Evolutionary conservation across 345 rosid genomes (phyloP), one percentile per base, ranked within the genome.

Genomic region (Lepidium aucheri): DNA sequence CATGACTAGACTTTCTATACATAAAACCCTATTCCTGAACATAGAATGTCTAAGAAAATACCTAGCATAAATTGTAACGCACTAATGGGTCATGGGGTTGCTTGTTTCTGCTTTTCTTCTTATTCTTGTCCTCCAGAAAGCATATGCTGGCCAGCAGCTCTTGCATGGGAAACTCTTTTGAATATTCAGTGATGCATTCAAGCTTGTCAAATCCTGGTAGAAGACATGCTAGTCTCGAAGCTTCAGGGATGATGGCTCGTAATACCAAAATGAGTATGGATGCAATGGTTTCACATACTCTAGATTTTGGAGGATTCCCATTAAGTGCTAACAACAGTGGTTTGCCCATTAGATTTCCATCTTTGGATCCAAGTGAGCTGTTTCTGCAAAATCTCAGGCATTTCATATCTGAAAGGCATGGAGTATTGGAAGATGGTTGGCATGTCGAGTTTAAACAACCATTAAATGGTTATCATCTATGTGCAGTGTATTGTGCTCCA

Each of bases 371-470:
- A 42, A 79, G 81, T 33, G 96, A 90, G 83, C 54, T 83, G 28
- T 76, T 79, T 41, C 78, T 92, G 86, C 90, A 85, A 72, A 78
- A 81, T 69, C 96, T 94, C 63, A 86, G 82, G 79, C 85, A 86
- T 24, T 88, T 81, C 61, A 72, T 90, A 70, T 79, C 93, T 63
- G 90, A 85, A 79, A 85, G 86, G 82, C 88, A 84, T 66, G 99
- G 96, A 57, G 78, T 78, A 52, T 78, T 90, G 40, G 97, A 83
- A 59, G 92, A 88, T 67, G 99, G 95, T 45, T 88, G 96, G 97
- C 82, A 40, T 40, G 93, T 88, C 30, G 93, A 94, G 75, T 73
- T 86, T 57, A 85, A 76, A 65, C 87, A 76, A 53, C 81, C 88
- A 28, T 36, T 55, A 20, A 54, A 78, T 63, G 75, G 77, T 76